These are phyloP conservation scores for Cnidoscolus chayamansa DNA, from an alignment of 441 rosid genomes.

Conservation along the genomic window DNA sequence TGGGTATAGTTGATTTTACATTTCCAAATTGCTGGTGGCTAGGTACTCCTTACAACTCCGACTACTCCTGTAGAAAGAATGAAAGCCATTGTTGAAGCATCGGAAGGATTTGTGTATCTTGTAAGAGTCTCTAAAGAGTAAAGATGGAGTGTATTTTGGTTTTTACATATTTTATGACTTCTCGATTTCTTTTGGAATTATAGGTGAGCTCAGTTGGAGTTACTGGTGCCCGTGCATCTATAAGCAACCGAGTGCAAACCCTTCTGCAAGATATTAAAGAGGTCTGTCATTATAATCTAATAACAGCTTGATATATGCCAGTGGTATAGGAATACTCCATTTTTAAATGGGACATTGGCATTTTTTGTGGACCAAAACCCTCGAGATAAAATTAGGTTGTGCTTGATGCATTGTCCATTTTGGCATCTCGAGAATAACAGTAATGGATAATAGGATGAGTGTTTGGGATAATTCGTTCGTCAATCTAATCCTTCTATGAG, in stretches of 20 bases:
- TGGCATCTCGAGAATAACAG: not conserved
- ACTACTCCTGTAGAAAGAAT: conserved; percentile 82
- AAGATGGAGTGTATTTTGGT: not conserved
- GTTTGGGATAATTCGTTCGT: not conserved
- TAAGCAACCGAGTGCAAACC: conserved; percentile 55
- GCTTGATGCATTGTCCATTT: not conserved
- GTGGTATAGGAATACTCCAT: not conserved
- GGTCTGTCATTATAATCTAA: conserved; percentile 34
- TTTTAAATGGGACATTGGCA: not conserved
- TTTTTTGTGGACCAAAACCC: not conserved
- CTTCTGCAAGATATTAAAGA: conserved; percentile 68
- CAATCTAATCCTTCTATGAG: not conserved
- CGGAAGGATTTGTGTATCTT: conserved; percentile 89
- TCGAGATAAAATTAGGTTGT: not conserved
- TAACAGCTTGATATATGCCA: not conserved
- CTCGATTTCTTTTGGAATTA: conserved; percentile 20
- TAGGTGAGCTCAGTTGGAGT: conserved; percentile 92
- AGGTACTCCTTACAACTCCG: conserved; percentile 92
- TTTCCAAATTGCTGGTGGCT: conserved; percentile 15
- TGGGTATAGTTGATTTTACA: conserved; percentile 10
- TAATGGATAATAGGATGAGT: not conserved
- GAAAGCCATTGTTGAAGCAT: conserved; percentile 81
- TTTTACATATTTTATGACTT: not conserved
- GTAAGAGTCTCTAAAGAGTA: conserved; percentile 42
- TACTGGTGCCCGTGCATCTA: conserved; percentile 79